Conservation (phyloP, 768 basidiomycete genomes). For the Amanita phalloides region DNA sequence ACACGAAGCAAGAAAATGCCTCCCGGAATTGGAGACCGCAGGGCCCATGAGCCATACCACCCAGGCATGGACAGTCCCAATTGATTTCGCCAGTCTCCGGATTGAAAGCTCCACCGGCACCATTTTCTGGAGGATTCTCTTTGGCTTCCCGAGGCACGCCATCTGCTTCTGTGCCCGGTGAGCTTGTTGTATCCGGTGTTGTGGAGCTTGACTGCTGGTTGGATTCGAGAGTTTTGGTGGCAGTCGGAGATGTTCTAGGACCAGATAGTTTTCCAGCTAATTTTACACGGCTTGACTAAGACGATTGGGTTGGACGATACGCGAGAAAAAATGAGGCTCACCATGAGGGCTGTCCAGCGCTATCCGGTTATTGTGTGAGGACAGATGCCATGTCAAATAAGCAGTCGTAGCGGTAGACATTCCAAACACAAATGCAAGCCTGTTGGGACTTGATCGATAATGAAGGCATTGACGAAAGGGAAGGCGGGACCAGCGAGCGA, state of each 20-base stretch:
- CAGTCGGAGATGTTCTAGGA: background rate
- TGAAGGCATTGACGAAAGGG: conserved; percentile 44
- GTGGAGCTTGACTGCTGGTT: background rate
- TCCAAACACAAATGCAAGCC: conserved; percentile 26
- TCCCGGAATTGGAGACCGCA: conserved; percentile 90
- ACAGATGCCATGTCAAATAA: conserved; percentile 39
- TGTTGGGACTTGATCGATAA: conserved; percentile 22
- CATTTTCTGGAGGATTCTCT: conserved; percentile 11
- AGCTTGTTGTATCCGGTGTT: background rate
- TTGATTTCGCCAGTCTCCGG: conserved; percentile 98
- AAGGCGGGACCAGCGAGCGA: conserved; percentile 41
- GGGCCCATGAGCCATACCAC: conserved; percentile 97
- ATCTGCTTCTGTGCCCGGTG: background rate
- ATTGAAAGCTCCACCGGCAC: conserved; percentile 61
- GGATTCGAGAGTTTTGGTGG: background rate
- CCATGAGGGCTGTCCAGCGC: conserved; percentile 32
- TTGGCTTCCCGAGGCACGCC: conserved; percentile 5
- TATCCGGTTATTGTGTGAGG: conserved; percentile 28
- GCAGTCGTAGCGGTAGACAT: conserved; percentile 33
- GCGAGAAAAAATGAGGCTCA: conserved; percentile 10
- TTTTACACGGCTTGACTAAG: conserved; percentile 1
- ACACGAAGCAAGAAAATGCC: conserved; percentile 95
- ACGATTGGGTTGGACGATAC: conserved; percentile 1
- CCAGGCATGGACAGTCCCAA: conserved; percentile 99
- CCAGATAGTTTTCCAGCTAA: background rate